Evolutionary conservation across 2,329 filamentous ascomycete genomes (phyloP), one percentile per base, ranked within the genome.

Genomic region (Fusarium globosum): DNA sequence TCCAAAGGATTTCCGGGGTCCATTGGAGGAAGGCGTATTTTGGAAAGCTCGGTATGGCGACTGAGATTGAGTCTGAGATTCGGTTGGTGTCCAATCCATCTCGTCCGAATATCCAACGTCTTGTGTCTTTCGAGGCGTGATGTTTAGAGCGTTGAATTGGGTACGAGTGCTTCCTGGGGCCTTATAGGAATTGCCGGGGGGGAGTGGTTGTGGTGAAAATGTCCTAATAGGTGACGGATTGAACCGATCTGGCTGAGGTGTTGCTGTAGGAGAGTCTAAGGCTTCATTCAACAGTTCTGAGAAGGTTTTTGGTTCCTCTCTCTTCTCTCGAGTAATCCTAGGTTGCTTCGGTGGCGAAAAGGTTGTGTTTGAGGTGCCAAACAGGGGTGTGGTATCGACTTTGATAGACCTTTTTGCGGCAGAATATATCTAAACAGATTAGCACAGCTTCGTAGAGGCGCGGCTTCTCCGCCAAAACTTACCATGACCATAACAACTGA

Each of bases 71-170:
- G 58, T 36, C 51, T 85, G 83, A n/a, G 87, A 86, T 62, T 84
- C 83, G 1, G 89, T 90, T 2, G 91, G 91, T 6, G 90, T 88
- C 90, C 92, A 94, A 77, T 95, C 93, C 93, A 95, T 95, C 62
- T 88, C 87, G 43, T 92, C 88, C 2, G 83, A 84, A 64, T 87
- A 83, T 14, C 84, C 81, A 3, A 78, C 59, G 28, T 78, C 69
- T 41, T 72, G 71, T 5, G 66, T 43, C 35, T 45, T 71, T 36
- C 71, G 66, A 13, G 70, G 61, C 4, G 75, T 70, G 18, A 79
- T 63, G 43, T 61, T 65, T 12, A 74, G 67, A 28, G n/a, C 69
- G 36, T 63, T 73, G 46, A 78, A 66, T 16, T 48, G 64, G 7
- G 33, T 18, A 8, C 36, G 58, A 9, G 76, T 39, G 13, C 67